phyloP scores from a whole-genome alignment of 768 basidiomycete species.

The Gautieria morchelliformis region DNA sequence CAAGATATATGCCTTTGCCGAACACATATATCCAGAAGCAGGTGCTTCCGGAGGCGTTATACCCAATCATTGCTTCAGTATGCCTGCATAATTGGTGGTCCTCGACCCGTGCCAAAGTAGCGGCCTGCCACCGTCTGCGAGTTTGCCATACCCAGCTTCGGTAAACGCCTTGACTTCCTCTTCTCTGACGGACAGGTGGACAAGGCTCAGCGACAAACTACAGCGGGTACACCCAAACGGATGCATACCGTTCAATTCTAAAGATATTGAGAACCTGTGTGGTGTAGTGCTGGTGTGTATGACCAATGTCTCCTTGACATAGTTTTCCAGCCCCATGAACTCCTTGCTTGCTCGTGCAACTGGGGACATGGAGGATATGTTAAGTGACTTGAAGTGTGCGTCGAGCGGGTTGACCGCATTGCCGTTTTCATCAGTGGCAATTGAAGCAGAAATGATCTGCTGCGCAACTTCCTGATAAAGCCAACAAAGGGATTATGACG shows the following conservation, averaged over 20 bases:
- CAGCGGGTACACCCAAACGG: background rate
- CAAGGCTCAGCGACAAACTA: background rate
- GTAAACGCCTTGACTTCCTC: conserved; percentile 32
- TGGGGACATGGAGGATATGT: conserved; percentile 41
- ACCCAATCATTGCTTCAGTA: conserved; percentile 50
- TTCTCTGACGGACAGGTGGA: conserved; percentile 14
- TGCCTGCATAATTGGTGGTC: conserved; percentile 56
- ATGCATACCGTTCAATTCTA: conserved; percentile 43
- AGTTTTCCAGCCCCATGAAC: conserved; percentile 37
- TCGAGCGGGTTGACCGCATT: conserved; percentile 47
- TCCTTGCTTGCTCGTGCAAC: conserved; percentile 32
- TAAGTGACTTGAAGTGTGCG: conserved; percentile 42
- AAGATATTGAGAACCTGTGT: conserved; percentile 39
- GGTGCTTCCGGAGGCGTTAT: conserved; percentile 59
- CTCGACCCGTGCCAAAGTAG: conserved; percentile 58
- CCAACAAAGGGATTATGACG: background rate
- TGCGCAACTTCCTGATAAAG: conserved; percentile 42
- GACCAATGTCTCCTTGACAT: conserved; percentile 45
- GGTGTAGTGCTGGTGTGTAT: conserved; percentile 38
- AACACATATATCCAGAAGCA: conserved; percentile 51
- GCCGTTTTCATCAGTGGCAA: conserved; percentile 32
- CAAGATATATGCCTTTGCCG: conserved; percentile 58
- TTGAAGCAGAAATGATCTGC: conserved; percentile 38
- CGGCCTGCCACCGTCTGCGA: conserved; percentile 40
- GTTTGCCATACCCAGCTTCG: conserved; percentile 34